Percentiles rank a stretch among this genome's conserved stretches.
Conservation (phyloP, 345 rosid genomes). For the Anastatica hierochuntica region DNA sequence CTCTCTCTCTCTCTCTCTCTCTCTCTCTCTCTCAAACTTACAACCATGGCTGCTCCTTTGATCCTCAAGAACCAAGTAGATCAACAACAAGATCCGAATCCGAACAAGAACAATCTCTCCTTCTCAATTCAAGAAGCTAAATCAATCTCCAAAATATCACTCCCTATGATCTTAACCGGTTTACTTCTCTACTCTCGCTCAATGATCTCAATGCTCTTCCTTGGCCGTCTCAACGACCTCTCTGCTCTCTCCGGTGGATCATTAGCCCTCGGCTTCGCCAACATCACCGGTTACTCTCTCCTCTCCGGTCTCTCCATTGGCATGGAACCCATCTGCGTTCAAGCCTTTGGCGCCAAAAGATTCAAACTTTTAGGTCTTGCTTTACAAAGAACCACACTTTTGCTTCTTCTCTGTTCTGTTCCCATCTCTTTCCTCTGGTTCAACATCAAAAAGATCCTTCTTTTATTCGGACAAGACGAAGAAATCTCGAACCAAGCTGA, state of each 20-base stretch:
- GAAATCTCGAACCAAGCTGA: constrained; percentile 57
- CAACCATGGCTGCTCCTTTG: constrained; percentile 31
- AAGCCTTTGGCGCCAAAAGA: constrained; percentile 77
- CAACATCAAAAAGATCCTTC: constrained; percentile 54
- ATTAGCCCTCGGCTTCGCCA: constrained; percentile 75
- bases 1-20: constrained; percentile 4
- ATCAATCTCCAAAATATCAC: constrained; percentile 46
- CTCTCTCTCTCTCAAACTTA: constrained; percentile 22
- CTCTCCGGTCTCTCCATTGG: constrained; percentile 86
- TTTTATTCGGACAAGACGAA: constrained; percentile 51
- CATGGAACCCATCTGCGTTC: constrained; percentile 90
- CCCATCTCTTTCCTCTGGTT: constrained; percentile 64
- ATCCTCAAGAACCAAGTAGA: constrained; percentile 29
- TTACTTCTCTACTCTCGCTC: constrained; percentile 71
- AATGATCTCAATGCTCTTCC: constrained; percentile 83
- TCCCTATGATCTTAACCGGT: constrained; percentile 61
- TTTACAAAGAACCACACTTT: constrained; percentile 50
- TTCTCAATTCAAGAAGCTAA: constrained; percentile 39
- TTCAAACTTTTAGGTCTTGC: constrained; percentile 66
- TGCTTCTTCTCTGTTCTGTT: constrained; percentile 51
- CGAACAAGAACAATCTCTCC: constrained; percentile 16
- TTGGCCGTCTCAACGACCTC: constrained; percentile 68
- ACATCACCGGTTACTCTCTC: constrained; percentile 84
- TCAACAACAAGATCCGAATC: constrained; percentile 23
- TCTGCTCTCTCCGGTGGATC: constrained; percentile 70